phyloP scores from a whole-genome alignment of 78 protist genomes.

The Tieghemostelium lacteum region DNA sequence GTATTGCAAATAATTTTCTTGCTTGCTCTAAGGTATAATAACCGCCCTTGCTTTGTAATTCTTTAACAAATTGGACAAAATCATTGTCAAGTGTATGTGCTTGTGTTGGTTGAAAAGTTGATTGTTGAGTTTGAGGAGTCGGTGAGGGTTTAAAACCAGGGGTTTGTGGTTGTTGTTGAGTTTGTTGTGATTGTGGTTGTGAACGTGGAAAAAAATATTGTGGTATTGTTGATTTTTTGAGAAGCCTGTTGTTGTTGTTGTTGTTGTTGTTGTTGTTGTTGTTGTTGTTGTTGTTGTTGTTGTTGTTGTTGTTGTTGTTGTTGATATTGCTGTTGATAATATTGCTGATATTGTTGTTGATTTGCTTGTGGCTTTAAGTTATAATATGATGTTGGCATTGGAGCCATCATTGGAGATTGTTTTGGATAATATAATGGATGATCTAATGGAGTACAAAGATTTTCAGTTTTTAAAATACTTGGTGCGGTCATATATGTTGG shows the following conservation, averaged over 20 bases:
- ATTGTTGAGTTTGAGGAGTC: not conserved
- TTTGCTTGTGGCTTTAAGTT: not conserved
- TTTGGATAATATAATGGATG: not conserved
- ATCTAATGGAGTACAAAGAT: not conserved
- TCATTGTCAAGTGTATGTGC: not conserved
- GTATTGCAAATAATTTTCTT: too few relatives aligned
- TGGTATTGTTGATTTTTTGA: not conserved
- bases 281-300: slow-evolving; percentile 2
- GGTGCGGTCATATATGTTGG: not conserved
- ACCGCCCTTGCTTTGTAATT: too few relatives aligned
- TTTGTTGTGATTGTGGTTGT: not conserved
- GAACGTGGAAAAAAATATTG: not conserved
- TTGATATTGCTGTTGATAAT: not conserved
- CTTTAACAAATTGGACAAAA: not conserved
- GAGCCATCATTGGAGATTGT: not conserved
- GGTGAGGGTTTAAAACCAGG: not conserved
- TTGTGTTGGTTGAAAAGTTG: not conserved
- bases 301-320: not conserved
- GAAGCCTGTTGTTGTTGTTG: not conserved
- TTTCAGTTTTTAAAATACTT: too few relatives aligned
- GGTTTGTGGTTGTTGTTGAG: not conserved
- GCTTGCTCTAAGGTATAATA: too few relatives aligned
- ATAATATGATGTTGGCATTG: not conserved
- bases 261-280: slow-evolving; percentile 2
- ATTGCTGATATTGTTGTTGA: not conserved